A percentile compares a stretch with the other conserved stretches of the same genome.
Evolutionary conservation across 2,329 filamentous ascomycete species (phyloP).

Genomic region (Xenoacremonium recifei): DNA sequence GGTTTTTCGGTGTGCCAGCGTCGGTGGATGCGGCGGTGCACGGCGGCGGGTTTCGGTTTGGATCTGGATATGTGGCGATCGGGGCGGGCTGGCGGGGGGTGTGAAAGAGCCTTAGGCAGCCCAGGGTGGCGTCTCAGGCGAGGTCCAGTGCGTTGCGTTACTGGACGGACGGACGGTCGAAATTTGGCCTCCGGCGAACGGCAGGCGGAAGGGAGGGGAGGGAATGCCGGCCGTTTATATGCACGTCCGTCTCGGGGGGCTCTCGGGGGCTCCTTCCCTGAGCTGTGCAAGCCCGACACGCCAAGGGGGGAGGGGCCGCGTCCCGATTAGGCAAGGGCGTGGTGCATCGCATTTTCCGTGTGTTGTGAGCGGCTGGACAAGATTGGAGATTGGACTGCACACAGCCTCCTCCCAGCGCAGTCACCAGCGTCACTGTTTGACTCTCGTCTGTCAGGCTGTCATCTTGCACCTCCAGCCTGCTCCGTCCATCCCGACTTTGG

Average conservation of each 20-base stretch:
- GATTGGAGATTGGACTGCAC: background rate
- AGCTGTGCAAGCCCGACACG: background rate
- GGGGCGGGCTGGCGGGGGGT: too few relatives aligned
- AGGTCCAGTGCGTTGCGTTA: background rate
- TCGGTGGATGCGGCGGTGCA: too few relatives aligned
- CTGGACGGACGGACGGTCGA: background rate
- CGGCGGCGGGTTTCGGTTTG: too few relatives aligned
- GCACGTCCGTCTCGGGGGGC: conserved; percentile 36
- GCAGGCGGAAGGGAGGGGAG: conserved; percentile 28
- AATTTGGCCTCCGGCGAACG: conserved; percentile 9
- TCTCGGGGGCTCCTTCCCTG: conserved; percentile 6
- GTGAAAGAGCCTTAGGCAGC: too few relatives aligned
- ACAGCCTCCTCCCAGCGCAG: background rate
- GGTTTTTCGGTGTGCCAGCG: too few relatives aligned
- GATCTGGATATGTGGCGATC: too few relatives aligned
- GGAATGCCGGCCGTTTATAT: conserved; percentile 50
- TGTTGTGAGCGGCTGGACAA: too few relatives aligned
- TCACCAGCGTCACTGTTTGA: too few relatives aligned
- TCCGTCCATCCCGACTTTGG: too few relatives aligned
- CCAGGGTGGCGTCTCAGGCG: too few relatives aligned
- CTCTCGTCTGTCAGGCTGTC: too few relatives aligned
- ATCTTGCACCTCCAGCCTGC: background rate
- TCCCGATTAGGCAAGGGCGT: conserved; percentile 14
- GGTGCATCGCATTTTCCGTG: conserved; percentile 12
- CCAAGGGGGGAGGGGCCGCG: conserved; percentile 9